Evolutionary conservation across 345 rosid species (phyloP).

Genomic region (Salix brachista): DNA sequence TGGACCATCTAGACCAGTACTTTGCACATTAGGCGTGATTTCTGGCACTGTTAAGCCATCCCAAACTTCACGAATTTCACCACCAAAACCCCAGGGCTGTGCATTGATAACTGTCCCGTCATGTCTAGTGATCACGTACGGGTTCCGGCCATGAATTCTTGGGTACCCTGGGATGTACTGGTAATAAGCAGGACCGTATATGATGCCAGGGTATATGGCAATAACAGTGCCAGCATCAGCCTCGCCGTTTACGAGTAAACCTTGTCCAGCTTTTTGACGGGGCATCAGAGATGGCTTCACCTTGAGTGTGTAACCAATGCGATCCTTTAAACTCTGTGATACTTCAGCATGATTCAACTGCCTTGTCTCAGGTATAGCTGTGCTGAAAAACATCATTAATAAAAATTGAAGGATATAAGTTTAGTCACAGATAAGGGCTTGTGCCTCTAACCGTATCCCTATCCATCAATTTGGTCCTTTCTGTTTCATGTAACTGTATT

Average conservation of each 20-base stretch:
- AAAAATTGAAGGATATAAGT: constrained; percentile 21
- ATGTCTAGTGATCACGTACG: constrained; percentile 74
- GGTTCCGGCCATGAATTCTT: constrained; percentile 54
- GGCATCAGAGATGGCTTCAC: constrained; percentile 63
- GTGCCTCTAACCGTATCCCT: not conserved
- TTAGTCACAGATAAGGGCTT: not conserved
- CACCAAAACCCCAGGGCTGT: constrained; percentile 87
- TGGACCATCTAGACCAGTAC: constrained; percentile 33
- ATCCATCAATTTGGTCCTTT: not conserved
- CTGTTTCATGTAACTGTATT: too few relatives aligned
- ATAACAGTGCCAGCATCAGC: constrained; percentile 74
- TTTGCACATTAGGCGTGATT: constrained; percentile 18
- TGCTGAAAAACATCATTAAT: constrained; percentile 52
- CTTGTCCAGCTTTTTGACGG: constrained; percentile 66
- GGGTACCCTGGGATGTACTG: constrained; percentile 82
- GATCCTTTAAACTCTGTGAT: constrained; percentile 57
- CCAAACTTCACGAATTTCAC: constrained; percentile 61
- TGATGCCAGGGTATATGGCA: constrained; percentile 82
- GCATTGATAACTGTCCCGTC: constrained; percentile 77
- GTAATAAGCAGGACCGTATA: constrained; percentile 68
- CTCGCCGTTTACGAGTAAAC: constrained; percentile 71
- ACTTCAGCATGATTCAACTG: constrained; percentile 53
- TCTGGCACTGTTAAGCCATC: constrained; percentile 36
- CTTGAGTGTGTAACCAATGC: constrained; percentile 56
- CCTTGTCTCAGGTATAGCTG: constrained; percentile 68